These are phyloP conservation scores for Pseudogymnoascus sp. DNA, from an alignment of 2,329 filamentous ascomycete species.

Conservation along the genomic window DNA sequence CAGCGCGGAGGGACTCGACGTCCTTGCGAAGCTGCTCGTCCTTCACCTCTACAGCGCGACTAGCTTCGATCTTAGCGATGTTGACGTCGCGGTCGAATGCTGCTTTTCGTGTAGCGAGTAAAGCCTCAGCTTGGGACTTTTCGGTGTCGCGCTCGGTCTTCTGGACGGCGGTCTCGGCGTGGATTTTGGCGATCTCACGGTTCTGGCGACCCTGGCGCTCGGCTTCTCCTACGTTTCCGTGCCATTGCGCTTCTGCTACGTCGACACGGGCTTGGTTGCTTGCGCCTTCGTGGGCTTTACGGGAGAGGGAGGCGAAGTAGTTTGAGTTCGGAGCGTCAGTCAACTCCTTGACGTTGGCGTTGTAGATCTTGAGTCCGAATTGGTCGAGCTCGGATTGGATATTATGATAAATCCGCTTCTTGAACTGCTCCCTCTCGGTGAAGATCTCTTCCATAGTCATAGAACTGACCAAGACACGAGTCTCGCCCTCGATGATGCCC, in stretches of 20 bases:
- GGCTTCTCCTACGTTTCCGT: slow-evolving; percentile 67
- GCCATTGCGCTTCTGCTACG: slow-evolving; percentile 54
- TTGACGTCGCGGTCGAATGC: slow-evolving; percentile 65
- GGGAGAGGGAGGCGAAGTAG: slow-evolving; percentile 73
- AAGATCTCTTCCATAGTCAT: slow-evolving; percentile 93
- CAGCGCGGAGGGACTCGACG: slow-evolving; percentile 68
- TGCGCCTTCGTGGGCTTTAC: slow-evolving; percentile 78
- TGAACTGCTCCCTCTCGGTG: slow-evolving; percentile 67
- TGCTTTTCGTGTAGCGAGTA: slow-evolving; percentile 63
- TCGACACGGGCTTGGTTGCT: slow-evolving; percentile 68
- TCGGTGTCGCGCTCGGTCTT: slow-evolving; percentile 80
- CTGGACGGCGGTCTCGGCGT: slow-evolving; percentile 73
- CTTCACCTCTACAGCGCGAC: slow-evolving; percentile 61
- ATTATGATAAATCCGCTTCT: slow-evolving; percentile 64
- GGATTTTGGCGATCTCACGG: slow-evolving; percentile 79
- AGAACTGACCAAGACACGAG: slow-evolving; percentile 68
- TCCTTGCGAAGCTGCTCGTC: slow-evolving; percentile 74
- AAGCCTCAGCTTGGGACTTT: slow-evolving; percentile 69
- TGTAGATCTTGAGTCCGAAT: slow-evolving; percentile 67
- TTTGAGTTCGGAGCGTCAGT: slow-evolving; percentile 73
- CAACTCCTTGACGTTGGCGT: slow-evolving; percentile 74
- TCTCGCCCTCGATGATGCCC: slow-evolving; percentile 84
- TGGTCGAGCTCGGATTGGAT: slow-evolving; percentile 73
- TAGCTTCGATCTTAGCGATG: slow-evolving; percentile 65
- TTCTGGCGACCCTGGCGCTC: slow-evolving; percentile 72